Evolutionary conservation across 352 stramenopile species (phyloP).

Genomic region (Phytophthora ramorum): DNA sequence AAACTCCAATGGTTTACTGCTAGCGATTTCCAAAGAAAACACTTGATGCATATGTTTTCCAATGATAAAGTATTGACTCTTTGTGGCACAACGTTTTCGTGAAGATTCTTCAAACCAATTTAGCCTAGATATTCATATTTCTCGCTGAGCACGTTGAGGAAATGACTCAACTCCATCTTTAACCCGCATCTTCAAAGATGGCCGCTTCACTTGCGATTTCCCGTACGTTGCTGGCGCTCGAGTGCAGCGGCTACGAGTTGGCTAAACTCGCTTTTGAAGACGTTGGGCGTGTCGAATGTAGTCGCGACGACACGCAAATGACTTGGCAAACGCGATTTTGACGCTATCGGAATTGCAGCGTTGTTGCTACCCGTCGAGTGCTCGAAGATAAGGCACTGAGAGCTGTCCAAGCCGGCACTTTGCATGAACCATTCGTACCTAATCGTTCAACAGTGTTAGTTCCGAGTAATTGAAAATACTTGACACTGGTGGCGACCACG

Average conservation of each 20-base stretch:
- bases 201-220: conserved; percentile 37
- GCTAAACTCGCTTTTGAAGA: conserved; percentile 77
- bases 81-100: too few relatives aligned
- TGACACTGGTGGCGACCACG: background rate
- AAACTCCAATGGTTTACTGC: too few relatives aligned
- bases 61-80: too few relatives aligned
- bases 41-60: too few relatives aligned
- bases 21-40: too few relatives aligned
- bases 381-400: conserved; percentile 85
- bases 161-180: too few relatives aligned
- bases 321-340: conserved; percentile 57
- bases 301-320: conserved; percentile 54
- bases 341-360: conserved; percentile 18
- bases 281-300: conserved; percentile 69
- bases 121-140: too few relatives aligned
- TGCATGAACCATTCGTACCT: conserved; percentile 92
- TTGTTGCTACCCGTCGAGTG: conserved; percentile 56
- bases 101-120: too few relatives aligned
- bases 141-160: too few relatives aligned
- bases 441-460: background rate
- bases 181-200: background rate
- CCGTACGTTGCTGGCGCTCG: conserved; percentile 42
- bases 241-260: conserved; percentile 53
- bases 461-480: background rate
- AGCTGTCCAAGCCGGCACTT: conserved; percentile 63